phyloP scores from a whole-genome alignment of 139 green algal species.

The Tetradesmus lagerheimii region DNA sequence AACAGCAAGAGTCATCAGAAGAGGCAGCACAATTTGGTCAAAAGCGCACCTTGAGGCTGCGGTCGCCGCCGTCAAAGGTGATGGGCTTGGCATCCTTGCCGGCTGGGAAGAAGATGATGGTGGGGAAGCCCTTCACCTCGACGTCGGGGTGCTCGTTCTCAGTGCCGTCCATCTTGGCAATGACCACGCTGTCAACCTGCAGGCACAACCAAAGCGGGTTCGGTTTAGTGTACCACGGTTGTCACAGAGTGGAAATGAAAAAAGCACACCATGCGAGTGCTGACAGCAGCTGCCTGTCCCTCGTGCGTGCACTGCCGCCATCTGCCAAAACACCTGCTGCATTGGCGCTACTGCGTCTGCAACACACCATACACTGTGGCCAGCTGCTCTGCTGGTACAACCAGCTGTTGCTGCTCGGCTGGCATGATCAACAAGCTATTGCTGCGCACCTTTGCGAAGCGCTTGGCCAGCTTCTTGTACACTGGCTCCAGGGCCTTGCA shows the following conservation, averaged over 20 bases:
- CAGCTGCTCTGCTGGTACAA: too few species aligned
- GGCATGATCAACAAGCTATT: background rate
- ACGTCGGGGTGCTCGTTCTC: conserved; percentile 82
- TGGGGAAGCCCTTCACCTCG: conserved; percentile 79
- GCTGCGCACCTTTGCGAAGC: conserved; percentile 71
- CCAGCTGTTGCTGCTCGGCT: background rate
- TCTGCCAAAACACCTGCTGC: too few species aligned
- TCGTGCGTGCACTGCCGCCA: too few species aligned
- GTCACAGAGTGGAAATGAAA: conserved; percentile 47
- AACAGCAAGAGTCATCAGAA: background rate
- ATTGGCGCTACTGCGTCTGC: too few species aligned
- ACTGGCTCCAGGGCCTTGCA: conserved; percentile 88
- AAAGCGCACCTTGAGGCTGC: conserved; percentile 60
- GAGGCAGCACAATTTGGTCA: background rate
- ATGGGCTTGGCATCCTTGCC: conserved; percentile 53
- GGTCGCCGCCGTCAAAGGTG: conserved; percentile 58
- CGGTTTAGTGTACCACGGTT: too few species aligned
- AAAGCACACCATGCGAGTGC: background rate
- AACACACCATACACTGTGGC: too few species aligned
- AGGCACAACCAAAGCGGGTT: conserved; percentile 57
- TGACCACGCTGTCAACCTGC: conserved; percentile 75
- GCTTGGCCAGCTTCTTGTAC: conserved; percentile 90
- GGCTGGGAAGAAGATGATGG: conserved; percentile 78
- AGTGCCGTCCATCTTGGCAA: conserved; percentile 88
- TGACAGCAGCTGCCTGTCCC: too few species aligned